Base-by-base conservation (phyloP, 768 basidiomycete species). In the Cytidiella melzeri region DNA sequence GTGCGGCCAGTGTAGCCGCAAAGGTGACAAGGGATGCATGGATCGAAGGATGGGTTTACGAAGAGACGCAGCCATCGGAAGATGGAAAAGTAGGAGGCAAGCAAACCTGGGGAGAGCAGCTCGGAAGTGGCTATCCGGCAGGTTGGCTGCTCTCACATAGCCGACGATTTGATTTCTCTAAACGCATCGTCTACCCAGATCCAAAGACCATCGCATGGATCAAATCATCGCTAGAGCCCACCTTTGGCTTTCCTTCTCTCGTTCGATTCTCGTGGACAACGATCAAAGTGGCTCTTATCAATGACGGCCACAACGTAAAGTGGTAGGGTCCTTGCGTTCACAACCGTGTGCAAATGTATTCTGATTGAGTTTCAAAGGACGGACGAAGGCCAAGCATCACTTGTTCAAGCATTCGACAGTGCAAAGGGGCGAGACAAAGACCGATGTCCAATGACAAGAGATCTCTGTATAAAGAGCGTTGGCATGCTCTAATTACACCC, bases 191-290 rank as follows among this genome's bases (percentile, higher is more conserved):
- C 41, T 27, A 28, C 19, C 7, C 57, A 89, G 95, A 99, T 68
- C 95, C 96, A 0, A 91, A 86, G 57, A 98, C 96, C 0, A 80
- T 92, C 59, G 80, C 80, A 0, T 98, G 92, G 90, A 71, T 99
- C 11, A 78, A 77, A 55, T 63, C 71, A 1, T 75, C 85, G 0
- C 60, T 97, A 11, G 84, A 97, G 48, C 86, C 84, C 1, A 85
- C 91, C 2, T 99, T 99, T 62, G 96, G 96, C 4, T 95, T 81
- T 60, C 95, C 95, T 0, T 85, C 81, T 15, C 67, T 97, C 34
- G 94, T 83, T 3, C 81, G 96, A 15, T 98, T 98, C 68, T 92
- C 89, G 1, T 99, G 96, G 96, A 83, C 89, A 3, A 96, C 96
- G 0, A 82, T 94, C 53, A 93, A 92, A 61, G 77, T 89, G 1